Percentiles rank a stretch among this genome's conserved stretches.
Conservation (phyloP, 345 rosid species). For the Salix dunnii region DNA sequence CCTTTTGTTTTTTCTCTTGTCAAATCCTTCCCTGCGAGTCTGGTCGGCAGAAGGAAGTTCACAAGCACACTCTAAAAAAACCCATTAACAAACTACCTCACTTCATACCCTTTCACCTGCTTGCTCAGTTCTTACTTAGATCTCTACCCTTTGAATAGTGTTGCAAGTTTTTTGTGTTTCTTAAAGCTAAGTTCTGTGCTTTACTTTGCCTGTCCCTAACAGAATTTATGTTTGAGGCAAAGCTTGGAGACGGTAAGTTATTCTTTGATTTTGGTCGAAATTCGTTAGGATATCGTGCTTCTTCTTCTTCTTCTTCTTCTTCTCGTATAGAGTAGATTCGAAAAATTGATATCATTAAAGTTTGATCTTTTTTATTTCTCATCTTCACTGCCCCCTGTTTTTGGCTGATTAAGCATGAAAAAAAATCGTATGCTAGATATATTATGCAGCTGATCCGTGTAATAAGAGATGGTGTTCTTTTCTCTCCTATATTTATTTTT, state of each 20-base stretch:
- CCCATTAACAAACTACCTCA: not conserved
- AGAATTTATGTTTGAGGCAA: not conserved
- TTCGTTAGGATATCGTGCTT: not conserved
- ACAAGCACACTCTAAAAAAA: not conserved
- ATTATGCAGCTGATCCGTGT: not conserved
- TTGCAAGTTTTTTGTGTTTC: not conserved
- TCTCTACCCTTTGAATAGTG: not conserved
- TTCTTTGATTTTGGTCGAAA: not conserved
- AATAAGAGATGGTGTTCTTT: not conserved
- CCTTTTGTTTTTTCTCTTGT: not conserved
- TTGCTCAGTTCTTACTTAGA: not conserved
- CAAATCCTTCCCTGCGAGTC: not conserved
- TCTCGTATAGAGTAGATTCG: not conserved
- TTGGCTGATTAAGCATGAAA: not conserved
- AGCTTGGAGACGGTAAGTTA: not conserved
- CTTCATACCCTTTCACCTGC: not conserved
- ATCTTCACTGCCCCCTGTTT: not conserved
- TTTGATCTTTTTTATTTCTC: not conserved
- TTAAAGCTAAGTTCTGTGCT: not conserved
- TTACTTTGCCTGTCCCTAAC: no score
- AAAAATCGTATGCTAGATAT: not conserved
- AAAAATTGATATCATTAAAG: not conserved
- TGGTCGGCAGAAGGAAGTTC: slow-evolving; percentile 10
- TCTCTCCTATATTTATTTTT: not conserved
- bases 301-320: no score